Percentiles rank a stretch among this genome's conserved stretches.
Evolutionary conservation across 192 early-diverging fungal species (phyloP).

Genomic region (Backusella psychrophila): DNA sequence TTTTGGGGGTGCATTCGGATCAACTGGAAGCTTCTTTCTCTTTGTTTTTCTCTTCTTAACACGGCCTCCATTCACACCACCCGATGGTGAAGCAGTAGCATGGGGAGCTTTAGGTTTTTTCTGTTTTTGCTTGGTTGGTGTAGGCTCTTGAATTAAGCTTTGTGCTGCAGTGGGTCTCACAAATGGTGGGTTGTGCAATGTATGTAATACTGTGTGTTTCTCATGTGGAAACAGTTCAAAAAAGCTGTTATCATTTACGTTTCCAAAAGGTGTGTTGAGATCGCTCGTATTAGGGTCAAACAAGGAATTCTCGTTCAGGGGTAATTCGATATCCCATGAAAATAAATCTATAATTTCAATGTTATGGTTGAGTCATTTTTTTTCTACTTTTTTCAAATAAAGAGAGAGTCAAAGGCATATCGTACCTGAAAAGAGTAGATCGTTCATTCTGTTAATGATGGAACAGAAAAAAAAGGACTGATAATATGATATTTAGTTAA

Average conservation of each 20-base stretch:
- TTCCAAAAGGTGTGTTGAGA: not conserved
- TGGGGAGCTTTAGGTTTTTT: not conserved
- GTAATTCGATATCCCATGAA: constrained; percentile 2
- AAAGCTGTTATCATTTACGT: not conserved
- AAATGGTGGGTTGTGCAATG: not conserved
- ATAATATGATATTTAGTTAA: not conserved
- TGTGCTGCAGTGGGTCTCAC: not conserved
- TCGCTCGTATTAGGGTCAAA: constrained; percentile 3
- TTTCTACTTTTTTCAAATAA: not conserved
- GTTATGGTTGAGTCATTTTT: not conserved
- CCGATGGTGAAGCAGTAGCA: not conserved
- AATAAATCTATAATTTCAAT: constrained; percentile 8
- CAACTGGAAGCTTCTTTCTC: constrained; percentile 15
- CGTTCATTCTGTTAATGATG: not conserved
- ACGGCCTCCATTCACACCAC: not conserved
- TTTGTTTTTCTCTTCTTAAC: constrained; percentile 9
- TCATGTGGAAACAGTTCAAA: constrained; percentile 1
- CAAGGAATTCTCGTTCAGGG: constrained; percentile 3
- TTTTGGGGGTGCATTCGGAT: constrained; percentile 36
- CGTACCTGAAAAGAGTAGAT: not conserved
- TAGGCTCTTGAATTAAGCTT: not conserved
- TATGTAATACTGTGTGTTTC: not conserved
- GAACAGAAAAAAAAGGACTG: not conserved
- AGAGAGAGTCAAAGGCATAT: not conserved
- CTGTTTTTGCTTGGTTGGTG: not conserved